Evolutionary conservation across 352 stramenopile species (phyloP).

Genomic region (Phytophthora kernoviae): DNA sequence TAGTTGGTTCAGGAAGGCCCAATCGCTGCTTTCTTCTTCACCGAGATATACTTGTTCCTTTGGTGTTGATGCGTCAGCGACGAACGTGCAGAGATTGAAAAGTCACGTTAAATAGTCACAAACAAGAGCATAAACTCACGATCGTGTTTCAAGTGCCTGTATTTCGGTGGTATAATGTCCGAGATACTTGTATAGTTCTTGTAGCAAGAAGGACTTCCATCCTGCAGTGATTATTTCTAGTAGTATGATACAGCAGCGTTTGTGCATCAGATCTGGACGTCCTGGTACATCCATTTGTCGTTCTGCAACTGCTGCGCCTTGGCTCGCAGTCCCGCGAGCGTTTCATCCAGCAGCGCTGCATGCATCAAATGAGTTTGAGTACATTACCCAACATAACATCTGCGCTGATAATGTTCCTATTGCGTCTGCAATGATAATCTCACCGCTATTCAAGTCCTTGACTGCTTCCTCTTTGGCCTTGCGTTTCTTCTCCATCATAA

Average conservation of each 20-base stretch:
- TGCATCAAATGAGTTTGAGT: background rate
- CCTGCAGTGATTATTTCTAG: no score
- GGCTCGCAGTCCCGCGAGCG: slow-evolving; percentile 48
- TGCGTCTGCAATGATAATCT: slow-evolving; percentile 9
- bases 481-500: slow-evolving; percentile 61
- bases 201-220: no score
- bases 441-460: slow-evolving; percentile 52
- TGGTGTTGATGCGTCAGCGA: slow-evolving; percentile 3
- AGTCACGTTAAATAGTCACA: slow-evolving; percentile 42
- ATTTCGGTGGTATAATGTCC: background rate
- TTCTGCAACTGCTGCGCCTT: slow-evolving; percentile 66
- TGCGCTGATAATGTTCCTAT: background rate
- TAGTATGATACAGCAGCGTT: background rate
- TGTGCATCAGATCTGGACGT: slow-evolving; percentile 52
- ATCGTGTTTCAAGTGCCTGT: background rate
- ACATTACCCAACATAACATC: background rate
- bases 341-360: slow-evolving; percentile 61
- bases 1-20: slow-evolving; percentile 29
- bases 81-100: slow-evolving; percentile 1
- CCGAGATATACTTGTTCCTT: slow-evolving; percentile 2
- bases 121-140: slow-evolving; percentile 25
- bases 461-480: slow-evolving; percentile 52
- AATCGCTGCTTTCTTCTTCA: background rate
- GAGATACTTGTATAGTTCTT: no score
- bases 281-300: slow-evolving; percentile 81